phyloP scores from a whole-genome alignment of 495 filamentous ascomycete genomes.

The Aspergillus sclerotioniger region DNA sequence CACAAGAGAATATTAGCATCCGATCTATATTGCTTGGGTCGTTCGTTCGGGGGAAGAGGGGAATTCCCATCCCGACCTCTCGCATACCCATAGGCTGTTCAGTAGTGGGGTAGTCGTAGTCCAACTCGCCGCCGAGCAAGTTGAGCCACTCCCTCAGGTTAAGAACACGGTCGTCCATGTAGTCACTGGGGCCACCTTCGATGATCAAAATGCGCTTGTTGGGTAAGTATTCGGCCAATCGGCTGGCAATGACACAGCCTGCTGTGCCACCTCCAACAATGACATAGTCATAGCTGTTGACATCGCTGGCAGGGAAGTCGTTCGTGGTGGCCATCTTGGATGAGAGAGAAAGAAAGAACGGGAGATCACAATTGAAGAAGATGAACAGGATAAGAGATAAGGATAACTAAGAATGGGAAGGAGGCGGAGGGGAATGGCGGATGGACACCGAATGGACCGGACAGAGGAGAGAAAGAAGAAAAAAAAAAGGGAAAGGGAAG shows the following conservation, averaged over 20 bases:
- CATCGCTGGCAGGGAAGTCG: slow-evolving; percentile 55
- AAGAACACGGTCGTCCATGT: slow-evolving; percentile 65
- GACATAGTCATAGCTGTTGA: slow-evolving; percentile 77
- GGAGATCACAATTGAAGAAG: neutral
- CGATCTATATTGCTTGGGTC: neutral
- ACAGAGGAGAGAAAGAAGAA: slow-evolving; percentile 1
- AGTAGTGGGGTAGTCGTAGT: slow-evolving; percentile 83
- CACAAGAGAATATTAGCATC: slow-evolving; percentile 10
- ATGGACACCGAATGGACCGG: slow-evolving; percentile 2
- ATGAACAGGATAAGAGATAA: slow-evolving; percentile 6
- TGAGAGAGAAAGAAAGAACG: slow-evolving; percentile 1
- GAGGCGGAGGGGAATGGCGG: slow-evolving; percentile 7
- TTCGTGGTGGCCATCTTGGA: slow-evolving; percentile 59
- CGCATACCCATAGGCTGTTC: slow-evolving; percentile 73
- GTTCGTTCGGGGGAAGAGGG: neutral
- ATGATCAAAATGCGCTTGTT: slow-evolving; percentile 64
- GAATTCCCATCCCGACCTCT: neutral
- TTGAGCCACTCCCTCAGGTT: slow-evolving; percentile 78
- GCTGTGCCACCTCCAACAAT: slow-evolving; percentile 87
- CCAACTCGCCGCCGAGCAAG: slow-evolving; percentile 74
- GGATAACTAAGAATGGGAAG: neutral
- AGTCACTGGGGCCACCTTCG: slow-evolving; percentile 62
- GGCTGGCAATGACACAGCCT: slow-evolving; percentile 78
- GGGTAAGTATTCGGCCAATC: slow-evolving; percentile 64
- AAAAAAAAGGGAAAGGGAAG: slow-evolving; percentile 7